phyloP scores from a whole-genome alignment of 208 protist genomes.

The Leishmania aethiopica region DNA sequence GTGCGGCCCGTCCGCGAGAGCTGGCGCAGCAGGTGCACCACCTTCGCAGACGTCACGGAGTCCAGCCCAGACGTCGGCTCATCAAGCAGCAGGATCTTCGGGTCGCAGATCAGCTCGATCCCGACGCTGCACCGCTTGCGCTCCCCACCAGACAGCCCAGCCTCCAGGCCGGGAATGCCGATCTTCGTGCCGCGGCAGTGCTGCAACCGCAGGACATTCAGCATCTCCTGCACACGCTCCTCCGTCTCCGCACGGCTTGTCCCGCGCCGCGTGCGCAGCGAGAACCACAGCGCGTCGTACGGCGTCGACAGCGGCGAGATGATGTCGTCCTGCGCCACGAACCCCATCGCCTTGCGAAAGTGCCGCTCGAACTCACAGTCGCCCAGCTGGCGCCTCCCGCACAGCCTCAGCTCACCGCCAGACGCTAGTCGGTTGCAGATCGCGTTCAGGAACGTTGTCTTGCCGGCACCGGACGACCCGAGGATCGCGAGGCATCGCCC shows the following conservation, averaged over 20 bases:
- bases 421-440: constrained; percentile 66
- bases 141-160: constrained; percentile 89
- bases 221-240: constrained; percentile 60
- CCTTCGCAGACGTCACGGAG: constrained; percentile 75
- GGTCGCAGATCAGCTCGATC: constrained; percentile 89
- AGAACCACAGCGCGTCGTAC: constrained; percentile 74
- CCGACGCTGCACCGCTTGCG: constrained; percentile 90
- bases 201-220: constrained; percentile 68
- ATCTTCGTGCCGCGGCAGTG: constrained; percentile 75
- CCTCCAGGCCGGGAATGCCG: constrained; percentile 65
- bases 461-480: constrained; percentile 83
- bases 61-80: constrained; percentile 93
- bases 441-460: constrained; percentile 74
- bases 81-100: constrained; percentile 88
- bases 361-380: constrained; percentile 58
- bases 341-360: constrained; percentile 71
- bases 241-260: constrained; percentile 40
- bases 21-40: constrained; percentile 78
- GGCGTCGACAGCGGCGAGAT: constrained; percentile 68
- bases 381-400: constrained; percentile 64
- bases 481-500: constrained; percentile 82
- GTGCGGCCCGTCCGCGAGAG: constrained; percentile 82
- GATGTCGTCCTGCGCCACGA: constrained; percentile 88
- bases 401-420: constrained; percentile 39
- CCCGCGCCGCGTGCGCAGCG: constrained; percentile 71